A percentile compares a stretch with the other conserved stretches of the same genome.
phyloP scores from a whole-genome alignment of 2,329 filamentous ascomycete genomes.

The Sarocladiaceae sp. region DNA sequence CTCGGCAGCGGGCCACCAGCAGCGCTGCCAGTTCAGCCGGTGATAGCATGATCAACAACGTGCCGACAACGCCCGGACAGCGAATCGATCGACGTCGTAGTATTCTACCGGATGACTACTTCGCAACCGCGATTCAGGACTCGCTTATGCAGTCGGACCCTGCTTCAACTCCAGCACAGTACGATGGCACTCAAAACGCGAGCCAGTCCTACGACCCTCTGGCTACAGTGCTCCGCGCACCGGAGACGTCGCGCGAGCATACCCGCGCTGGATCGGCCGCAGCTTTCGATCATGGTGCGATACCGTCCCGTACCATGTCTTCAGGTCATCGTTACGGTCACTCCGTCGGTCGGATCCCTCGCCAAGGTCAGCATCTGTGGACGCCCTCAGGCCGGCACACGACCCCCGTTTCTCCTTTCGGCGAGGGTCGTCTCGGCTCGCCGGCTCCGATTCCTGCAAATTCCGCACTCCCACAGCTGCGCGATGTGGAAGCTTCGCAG shows the following conservation, averaged over 20 bases:
- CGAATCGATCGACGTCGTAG: slow-evolving; percentile 47
- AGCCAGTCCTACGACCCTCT: slow-evolving; percentile 30
- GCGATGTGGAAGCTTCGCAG: slow-evolving; percentile 26
- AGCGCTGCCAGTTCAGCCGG: slow-evolving; percentile 59
- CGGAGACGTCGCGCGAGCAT: slow-evolving; percentile 19
- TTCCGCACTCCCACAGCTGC: neutral
- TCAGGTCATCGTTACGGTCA: slow-evolving; percentile 36
- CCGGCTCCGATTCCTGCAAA: neutral
- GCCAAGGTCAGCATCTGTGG: slow-evolving; percentile 36
- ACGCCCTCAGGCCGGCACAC: slow-evolving; percentile 1
- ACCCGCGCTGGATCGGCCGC: slow-evolving; percentile 16
- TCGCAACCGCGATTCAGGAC: slow-evolving; percentile 35
- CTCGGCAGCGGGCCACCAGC: slow-evolving; percentile 52
- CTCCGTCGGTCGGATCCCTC: slow-evolving; percentile 34
- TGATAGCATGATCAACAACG: slow-evolving; percentile 40
- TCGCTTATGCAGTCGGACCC: slow-evolving; percentile 9
- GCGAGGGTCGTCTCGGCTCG: neutral
- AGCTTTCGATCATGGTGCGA: neutral
- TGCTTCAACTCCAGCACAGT: neutral
- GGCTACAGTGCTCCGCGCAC: slow-evolving; percentile 29
- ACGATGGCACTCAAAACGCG: slow-evolving; percentile 1
- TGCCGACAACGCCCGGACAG: slow-evolving; percentile 45
- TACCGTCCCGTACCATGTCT: slow-evolving; percentile 12
- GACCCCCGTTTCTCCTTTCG: neutral
- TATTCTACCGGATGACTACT: slow-evolving; percentile 49